Conservation (phyloP, 371 early-diverging fungal genomes). For the Amoeboradix gromovi region DNA sequence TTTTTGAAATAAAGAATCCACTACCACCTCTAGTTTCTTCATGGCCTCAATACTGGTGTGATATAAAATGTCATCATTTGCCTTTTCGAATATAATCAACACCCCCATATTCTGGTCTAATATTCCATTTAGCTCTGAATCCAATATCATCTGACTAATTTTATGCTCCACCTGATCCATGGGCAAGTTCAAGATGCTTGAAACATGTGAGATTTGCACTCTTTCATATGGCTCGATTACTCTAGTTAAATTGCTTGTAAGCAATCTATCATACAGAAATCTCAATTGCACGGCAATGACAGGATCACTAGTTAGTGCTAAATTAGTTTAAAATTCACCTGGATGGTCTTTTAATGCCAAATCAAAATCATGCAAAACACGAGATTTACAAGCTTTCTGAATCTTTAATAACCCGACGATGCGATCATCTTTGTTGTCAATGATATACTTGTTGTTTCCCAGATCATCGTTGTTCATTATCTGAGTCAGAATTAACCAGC, state of each 20-base stretch:
- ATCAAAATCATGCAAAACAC: slow-evolving; percentile 75
- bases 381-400: too few species aligned
- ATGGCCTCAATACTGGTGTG: too few species aligned
- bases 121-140: slow-evolving; percentile 75
- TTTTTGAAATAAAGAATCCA: too few species aligned
- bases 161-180: slow-evolving; percentile 53
- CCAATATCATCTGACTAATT: slow-evolving; percentile 92
- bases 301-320: slow-evolving; percentile 59
- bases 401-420: too few species aligned
- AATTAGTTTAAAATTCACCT: slow-evolving; percentile 13
- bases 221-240: slow-evolving; percentile 92
- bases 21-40: too few species aligned
- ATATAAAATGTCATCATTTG: slow-evolving; percentile 47
- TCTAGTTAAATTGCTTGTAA: slow-evolving; percentile 84
- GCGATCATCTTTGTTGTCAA: too few species aligned
- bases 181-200: slow-evolving; percentile 62
- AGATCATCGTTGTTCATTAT: too few species aligned
- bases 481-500: too few species aligned
- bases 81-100: slow-evolving; percentile 69
- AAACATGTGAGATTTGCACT: slow-evolving; percentile 82
- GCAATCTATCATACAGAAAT: slow-evolving; percentile 73
- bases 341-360: slow-evolving; percentile 49
- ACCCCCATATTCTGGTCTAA: slow-evolving; percentile 89
- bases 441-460: too few species aligned
- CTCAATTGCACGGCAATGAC: slow-evolving; percentile 65